Base-by-base conservation (phyloP, 306 rosid species). In the Quercus parvula region DNA sequence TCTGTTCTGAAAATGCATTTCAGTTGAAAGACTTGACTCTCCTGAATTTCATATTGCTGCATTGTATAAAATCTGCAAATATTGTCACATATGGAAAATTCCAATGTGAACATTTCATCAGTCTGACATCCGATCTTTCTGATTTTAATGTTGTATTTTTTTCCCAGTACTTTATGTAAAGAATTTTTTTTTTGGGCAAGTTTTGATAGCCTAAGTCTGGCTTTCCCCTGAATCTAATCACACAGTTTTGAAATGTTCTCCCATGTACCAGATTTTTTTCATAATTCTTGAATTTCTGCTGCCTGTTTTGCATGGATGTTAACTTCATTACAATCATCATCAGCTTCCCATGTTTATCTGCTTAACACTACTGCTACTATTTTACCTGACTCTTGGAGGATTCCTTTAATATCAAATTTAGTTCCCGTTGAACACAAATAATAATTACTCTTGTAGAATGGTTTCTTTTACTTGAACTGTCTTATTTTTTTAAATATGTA, bases 41-140 rank as follows among this genome's bases (percentile, higher is more conserved):
- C 74, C 89, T 89, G 90, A 85, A 88, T 89, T 92, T 91, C 84
- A 81, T 89, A 82, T 83, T 83, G 84, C 83, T 82, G 85, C 87
- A 81, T 88, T 94, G 97, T 89, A 92, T 94, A 91, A 91, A 91
- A 83, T 86, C 84, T 82, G 85, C 86, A 87, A 90, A 89, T 87
- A 87, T 75, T 94, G 89, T 88, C 96, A 81, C 91, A 86, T 88
- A 80, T 82, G 94, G 88, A 81, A 67, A 88, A 89, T 81, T 73
- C 92, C 86, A 82, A 77, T 85, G 95, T 90, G 93, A 91, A 92
- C 96, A 84, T 79, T 85, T 89, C 92, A 89, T 84, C 84, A 44
- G 84, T 73, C 79, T 88, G 78, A 74, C 78, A 86, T 76, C 82
- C 72, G 73, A 76, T 78, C 80, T 82, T 81, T 89, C 82, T 81